Conservation (phyloP, 2,329 filamentous ascomycete genomes). For the Cryphonectria nitschkei region DNA sequence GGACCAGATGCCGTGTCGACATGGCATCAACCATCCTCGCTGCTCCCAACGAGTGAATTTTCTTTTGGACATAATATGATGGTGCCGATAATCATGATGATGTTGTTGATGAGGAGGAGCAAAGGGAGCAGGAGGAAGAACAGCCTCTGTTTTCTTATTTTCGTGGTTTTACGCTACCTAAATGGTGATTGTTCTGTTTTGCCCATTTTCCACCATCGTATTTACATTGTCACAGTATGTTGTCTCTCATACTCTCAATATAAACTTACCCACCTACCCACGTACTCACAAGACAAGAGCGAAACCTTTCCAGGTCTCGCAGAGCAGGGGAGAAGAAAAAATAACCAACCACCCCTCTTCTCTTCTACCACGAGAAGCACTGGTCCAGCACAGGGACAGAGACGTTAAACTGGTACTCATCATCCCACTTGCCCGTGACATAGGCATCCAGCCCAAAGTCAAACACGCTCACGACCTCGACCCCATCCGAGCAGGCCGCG, state of each 20-base stretch:
- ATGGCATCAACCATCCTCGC: background rate
- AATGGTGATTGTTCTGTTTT: background rate
- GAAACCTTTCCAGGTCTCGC: no score
- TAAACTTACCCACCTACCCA: no score
- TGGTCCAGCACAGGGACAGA: slow-evolving; percentile 34
- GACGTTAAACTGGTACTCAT: slow-evolving; percentile 34
- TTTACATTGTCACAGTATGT: background rate
- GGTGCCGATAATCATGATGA: background rate
- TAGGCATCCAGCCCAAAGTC: slow-evolving; percentile 34
- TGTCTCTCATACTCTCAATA: background rate
- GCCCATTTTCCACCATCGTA: background rate
- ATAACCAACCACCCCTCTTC: background rate
- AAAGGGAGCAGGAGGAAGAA: background rate
- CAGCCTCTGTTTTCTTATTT: no score
- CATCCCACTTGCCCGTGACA: slow-evolving; percentile 35
- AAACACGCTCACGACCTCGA: slow-evolving; percentile 35
- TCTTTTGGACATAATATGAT: no score
- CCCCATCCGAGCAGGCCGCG: slow-evolving; percentile 33
- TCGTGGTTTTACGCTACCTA: no score
- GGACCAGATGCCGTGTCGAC: background rate
- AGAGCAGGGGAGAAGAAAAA: no score
- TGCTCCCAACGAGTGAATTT: no score
- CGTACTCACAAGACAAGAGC: no score
- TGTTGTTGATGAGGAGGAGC: no score
- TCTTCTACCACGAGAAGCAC: slow-evolving; percentile 34